Evolutionary conservation across 2,329 filamentous ascomycete genomes (phyloP).

Genomic region (Penicillium concentricum): DNA sequence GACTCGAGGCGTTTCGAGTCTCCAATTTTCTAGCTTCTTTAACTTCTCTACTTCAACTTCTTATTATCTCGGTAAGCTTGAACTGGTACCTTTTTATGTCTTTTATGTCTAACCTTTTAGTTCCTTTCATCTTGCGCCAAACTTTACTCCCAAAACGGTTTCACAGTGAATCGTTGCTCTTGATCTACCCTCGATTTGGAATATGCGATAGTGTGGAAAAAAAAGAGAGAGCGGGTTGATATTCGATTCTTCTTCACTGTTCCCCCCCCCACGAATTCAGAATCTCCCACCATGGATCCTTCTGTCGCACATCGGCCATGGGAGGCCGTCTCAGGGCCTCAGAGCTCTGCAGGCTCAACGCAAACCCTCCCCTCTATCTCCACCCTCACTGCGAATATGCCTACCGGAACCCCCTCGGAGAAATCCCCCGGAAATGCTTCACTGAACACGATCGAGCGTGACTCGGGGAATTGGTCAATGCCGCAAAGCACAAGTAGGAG

Average conservation of each 20-base stretch:
- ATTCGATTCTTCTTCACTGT: constrained; percentile 2
- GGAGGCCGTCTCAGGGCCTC: constrained; percentile 41
- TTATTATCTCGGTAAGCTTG: constrained; percentile 1
- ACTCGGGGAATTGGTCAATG: constrained; percentile 61
- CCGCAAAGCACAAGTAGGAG: constrained; percentile 57
- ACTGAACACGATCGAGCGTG: constrained; percentile 51
- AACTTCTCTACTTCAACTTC: background rate
- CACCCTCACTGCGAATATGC: constrained; percentile 48
- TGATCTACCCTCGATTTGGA: constrained; percentile 6
- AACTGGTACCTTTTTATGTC: background rate
- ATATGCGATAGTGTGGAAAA: constrained; percentile 27
- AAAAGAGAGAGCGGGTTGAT: background rate
- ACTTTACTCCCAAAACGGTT: background rate
- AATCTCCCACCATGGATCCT: constrained; percentile 37
- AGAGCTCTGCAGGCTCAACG: constrained; percentile 32
- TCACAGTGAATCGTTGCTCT: background rate
- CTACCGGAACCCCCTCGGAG: constrained; percentile 34
- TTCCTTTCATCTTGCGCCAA: constrained; percentile 1
- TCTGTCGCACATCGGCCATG: constrained; percentile 45
- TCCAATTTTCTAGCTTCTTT: constrained; percentile 7
- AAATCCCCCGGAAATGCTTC: constrained; percentile 45
- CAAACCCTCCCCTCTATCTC: constrained; percentile 50
- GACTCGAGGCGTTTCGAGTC: constrained; percentile 9
- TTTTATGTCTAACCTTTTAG: background rate
- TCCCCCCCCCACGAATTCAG: background rate